Evolutionary conservation across 768 basidiomycete genomes (phyloP), one percentile per base, ranked within the genome.

Genomic region (Amyloporia xantha): DNA sequence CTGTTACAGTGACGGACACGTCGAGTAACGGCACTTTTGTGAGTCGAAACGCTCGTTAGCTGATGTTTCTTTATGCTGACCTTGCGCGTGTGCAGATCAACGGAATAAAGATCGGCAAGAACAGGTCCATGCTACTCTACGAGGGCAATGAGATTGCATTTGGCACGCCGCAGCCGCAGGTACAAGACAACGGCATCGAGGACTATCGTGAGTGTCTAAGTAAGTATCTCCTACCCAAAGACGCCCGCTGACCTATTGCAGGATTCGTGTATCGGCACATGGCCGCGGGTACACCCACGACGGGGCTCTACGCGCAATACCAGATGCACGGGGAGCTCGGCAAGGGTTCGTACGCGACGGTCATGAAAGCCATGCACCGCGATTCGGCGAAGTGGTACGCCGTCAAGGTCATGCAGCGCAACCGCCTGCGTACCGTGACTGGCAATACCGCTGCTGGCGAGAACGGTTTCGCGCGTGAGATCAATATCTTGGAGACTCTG

Each of bases 61-160:
- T n/a, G n/a, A n/a, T n/a, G n/a, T n/a, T n/a, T n/a, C n/a, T n/a
- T 21, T 15, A 4, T 7, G 21, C 28, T 23, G 42, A 51, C 25
- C n/a, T n/a, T n/a, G 23, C 23, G n/a, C 21, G 28, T 19, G 1
- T 5, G 1, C 55, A 89, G 87, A 79, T 89, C 58, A 88, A 86
- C 56, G 78, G 79, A 25, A 65, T 65, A 35, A 79, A 78, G 63
- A 73, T 94, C 47, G 81, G 78, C 30, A 80, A 74, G 56, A 71
- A 71, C 35, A 65, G 71, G 9, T 71, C 73, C 47, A 68, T 75
- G 30, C 68, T 88, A 38, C 68, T 94, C 42, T 74, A 73, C 11
- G 81, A 89, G 52, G 92, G 93, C 5, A 88, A 89, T 61, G 91
- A 93, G 65, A 77, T 98, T 57, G 83, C 87, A 6, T 86, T 98